Percentiles rank a stretch among this genome's conserved stretches.
Conservation (phyloP, 345 rosid species). For the Camelina neglecta region DNA sequence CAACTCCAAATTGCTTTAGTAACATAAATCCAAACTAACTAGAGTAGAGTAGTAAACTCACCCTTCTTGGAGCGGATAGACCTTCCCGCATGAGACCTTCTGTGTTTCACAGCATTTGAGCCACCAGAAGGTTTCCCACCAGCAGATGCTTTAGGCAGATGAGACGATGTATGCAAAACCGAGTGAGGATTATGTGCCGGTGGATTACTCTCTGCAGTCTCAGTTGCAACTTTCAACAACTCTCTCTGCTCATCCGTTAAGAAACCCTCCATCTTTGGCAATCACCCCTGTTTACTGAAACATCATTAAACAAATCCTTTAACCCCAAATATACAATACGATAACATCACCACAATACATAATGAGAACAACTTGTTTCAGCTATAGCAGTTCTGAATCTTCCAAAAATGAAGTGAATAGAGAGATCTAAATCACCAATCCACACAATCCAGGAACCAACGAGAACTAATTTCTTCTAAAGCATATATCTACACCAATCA, state of each 20-base stretch:
- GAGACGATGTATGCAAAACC: slow-evolving; percentile 53
- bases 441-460: neutral
- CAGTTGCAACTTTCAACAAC: slow-evolving; percentile 68
- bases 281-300: slow-evolving; percentile 10
- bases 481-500: neutral
- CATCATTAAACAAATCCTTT: neutral
- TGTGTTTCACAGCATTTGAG: slow-evolving; percentile 70
- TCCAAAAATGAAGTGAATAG: neutral
- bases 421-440: slow-evolving; percentile 23
- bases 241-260: slow-evolving; percentile 89
- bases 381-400: neutral
- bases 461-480: neutral
- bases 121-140: slow-evolving; percentile 59
- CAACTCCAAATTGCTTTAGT: too few species aligned
- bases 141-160: slow-evolving; percentile 59
- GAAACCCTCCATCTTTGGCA: slow-evolving; percentile 67
- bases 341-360: neutral
- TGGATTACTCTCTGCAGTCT: slow-evolving; percentile 55
- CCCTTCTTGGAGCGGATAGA: slow-evolving; percentile 79
- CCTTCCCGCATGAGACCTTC: slow-evolving; percentile 86
- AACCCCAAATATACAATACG: neutral
- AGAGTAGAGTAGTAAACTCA: slow-evolving; percentile 39
- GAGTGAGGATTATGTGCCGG: slow-evolving; percentile 75
- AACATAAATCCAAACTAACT: neutral
- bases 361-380: slow-evolving; percentile 19